Conservation (phyloP, 2,329 filamentous ascomycete species). For the Elsinoe necatrix region DNA sequence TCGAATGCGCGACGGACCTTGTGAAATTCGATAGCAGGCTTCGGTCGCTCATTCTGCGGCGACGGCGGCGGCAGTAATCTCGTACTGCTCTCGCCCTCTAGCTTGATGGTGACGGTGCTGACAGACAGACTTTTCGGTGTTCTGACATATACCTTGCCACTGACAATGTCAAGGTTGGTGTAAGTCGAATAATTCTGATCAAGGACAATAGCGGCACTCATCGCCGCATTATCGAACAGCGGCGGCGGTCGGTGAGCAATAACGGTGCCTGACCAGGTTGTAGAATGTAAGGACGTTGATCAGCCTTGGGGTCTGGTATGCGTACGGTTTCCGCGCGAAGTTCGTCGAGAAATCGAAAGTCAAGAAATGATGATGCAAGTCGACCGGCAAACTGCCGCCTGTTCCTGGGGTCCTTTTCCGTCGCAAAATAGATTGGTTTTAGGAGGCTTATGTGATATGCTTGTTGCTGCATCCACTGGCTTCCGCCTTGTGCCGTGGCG, state of each 20-base stretch:
- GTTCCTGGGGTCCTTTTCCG: background rate
- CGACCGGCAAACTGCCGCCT: constrained; percentile 7
- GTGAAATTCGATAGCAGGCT: constrained; percentile 43
- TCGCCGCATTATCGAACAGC: constrained; percentile 14
- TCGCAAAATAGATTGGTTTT: constrained; percentile 2
- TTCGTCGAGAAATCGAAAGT: background rate
- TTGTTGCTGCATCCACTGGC: constrained; percentile 3
- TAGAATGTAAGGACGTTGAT: background rate
- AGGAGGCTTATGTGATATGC: background rate
- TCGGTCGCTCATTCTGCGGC: constrained; percentile 36
- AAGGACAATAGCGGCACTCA: constrained; percentile 27
- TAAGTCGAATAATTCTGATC: constrained; percentile 27
- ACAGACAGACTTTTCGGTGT: constrained; percentile 39
- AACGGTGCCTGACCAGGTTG: background rate
- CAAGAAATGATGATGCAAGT: constrained; percentile 5
- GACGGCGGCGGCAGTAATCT: constrained; percentile 47
- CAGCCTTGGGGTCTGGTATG: background rate
- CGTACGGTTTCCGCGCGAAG: background rate
- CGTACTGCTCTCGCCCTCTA: constrained; percentile 70
- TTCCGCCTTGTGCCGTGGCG: constrained; percentile 10
- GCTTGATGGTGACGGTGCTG: constrained; percentile 62
- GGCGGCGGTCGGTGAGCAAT: background rate
- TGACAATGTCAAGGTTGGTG: constrained; percentile 69
- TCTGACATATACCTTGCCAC: constrained; percentile 45
- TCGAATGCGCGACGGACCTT: constrained; percentile 31